Percentiles rank a stretch among this genome's conserved stretches.
Evolutionary conservation across 2,329 filamentous ascomycete genomes (phyloP).

Genomic region (Amylocarpus encephaloides): DNA sequence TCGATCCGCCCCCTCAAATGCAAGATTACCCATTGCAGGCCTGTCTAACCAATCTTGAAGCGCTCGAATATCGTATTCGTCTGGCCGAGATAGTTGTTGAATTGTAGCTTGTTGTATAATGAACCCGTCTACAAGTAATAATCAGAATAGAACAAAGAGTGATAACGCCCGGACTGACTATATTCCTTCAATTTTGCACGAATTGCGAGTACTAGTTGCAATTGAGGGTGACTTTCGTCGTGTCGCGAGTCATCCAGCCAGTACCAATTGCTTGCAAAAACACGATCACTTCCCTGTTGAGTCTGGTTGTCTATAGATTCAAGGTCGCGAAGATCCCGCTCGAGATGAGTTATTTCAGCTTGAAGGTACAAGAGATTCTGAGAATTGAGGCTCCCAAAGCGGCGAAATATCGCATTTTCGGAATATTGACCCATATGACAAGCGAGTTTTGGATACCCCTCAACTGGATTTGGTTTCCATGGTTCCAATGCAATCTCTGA

Average conservation of each 20-base stretch:
- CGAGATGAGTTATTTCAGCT: conserved; percentile 27
- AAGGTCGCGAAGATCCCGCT: conserved; percentile 1
- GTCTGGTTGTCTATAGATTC: neutral
- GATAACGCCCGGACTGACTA: conserved; percentile 12
- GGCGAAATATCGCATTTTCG: conserved; percentile 26
- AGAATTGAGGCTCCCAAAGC: conserved; percentile 26
- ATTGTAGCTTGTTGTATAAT: no score
- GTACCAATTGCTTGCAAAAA: neutral
- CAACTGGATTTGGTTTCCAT: no score
- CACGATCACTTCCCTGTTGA: neutral
- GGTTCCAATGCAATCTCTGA: no score
- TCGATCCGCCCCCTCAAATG: conserved; percentile 18
- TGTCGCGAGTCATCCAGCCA: neutral
- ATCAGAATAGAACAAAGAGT: no score
- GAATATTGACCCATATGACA: conserved; percentile 26
- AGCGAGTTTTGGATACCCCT: conserved; percentile 15
- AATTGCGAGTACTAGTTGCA: conserved; percentile 15
- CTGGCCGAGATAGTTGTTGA: neutral
- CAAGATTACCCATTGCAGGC: conserved; percentile 19
- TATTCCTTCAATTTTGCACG: conserved; percentile 20
- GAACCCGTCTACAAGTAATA: no score
- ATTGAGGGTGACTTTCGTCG: conserved; percentile 9
- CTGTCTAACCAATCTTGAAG: conserved; percentile 20
- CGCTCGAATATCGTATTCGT: conserved; percentile 7
- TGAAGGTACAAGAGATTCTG: conserved; percentile 30